Conservation (phyloP, 1,284 basidiomycete species). For the Ustilago crameri region DNA sequence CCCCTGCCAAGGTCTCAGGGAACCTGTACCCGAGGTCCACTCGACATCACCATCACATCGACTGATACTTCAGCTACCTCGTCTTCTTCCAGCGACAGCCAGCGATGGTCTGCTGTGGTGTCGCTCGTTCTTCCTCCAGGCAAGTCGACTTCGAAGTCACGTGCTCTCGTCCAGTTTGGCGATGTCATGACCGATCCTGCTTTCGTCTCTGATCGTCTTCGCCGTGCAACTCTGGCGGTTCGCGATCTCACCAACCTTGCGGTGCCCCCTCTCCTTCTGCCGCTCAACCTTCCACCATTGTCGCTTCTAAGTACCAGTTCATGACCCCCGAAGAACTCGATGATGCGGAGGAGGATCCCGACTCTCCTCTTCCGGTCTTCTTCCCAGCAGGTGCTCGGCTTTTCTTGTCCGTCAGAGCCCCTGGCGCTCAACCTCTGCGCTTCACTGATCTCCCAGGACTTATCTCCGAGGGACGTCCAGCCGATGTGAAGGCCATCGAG, state of each 20-base stretch:
- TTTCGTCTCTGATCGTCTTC: constrained; percentile 22
- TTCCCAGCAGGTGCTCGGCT: constrained; percentile 20
- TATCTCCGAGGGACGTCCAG: constrained; percentile 8
- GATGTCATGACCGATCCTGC: constrained; percentile 11
- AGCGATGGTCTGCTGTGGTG: constrained; percentile 11
- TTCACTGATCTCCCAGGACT: constrained; percentile 35
- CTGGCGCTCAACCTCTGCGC: constrained; percentile 19
- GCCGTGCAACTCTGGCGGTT: constrained; percentile 21
- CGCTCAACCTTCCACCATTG: background rate
- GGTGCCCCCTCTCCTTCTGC: background rate
- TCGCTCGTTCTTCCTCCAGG: constrained; percentile 6
- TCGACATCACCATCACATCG: constrained; percentile 23
- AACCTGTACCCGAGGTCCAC: constrained; percentile 26
- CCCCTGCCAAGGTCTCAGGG: constrained; percentile 19
- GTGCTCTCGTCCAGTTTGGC: constrained; percentile 8
- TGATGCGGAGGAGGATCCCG: constrained; percentile 17
- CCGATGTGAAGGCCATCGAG: constrained; percentile 13
- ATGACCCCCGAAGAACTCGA: constrained; percentile 16
- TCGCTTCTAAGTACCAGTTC: constrained; percentile 1
- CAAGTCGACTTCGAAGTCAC: background rate
- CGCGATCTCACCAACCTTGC: constrained; percentile 7
- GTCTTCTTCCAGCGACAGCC: background rate
- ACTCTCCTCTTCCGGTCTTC: constrained; percentile 10
- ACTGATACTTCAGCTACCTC: background rate
- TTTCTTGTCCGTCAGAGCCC: constrained; percentile 6